phyloP scores from a whole-genome alignment of 78 protist genomes.

The Creolimax fragrantissima region DNA sequence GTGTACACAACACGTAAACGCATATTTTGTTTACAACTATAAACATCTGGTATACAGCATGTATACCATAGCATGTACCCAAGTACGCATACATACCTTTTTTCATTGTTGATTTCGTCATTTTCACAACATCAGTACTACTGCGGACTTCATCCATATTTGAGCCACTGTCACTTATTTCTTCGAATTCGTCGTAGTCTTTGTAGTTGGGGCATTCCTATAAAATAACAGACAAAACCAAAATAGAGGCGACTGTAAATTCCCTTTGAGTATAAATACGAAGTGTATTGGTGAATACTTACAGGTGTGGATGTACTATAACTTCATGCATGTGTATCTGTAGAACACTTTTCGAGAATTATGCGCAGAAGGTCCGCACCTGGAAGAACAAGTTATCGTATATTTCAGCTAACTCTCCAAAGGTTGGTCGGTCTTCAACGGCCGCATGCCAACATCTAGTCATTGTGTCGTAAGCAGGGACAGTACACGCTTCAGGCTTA shows the following conservation, averaged over 20 bases:
- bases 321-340: neutral
- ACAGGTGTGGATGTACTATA: neutral
- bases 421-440: neutral
- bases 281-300: neutral
- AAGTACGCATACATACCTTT: too few species aligned
- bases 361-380: neutral
- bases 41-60: too few species aligned
- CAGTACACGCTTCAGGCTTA: neutral
- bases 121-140: too few species aligned
- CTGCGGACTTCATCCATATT: neutral
- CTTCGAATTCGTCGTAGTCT: neutral
- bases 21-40: too few species aligned
- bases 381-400: neutral
- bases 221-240: neutral
- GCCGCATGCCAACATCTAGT: neutral
- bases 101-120: too few species aligned
- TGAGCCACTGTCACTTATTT: neutral
- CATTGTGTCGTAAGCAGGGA: neutral
- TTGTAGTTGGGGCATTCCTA: neutral
- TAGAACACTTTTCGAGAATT: neutral
- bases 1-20: too few species aligned
- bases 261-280: neutral
- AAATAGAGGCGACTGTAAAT: neutral
- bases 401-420: neutral
- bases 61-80: too few species aligned